Evolutionary conservation across 2,329 filamentous ascomycete species (phyloP).

Genomic region (Rhynchosporium graminicola): DNA sequence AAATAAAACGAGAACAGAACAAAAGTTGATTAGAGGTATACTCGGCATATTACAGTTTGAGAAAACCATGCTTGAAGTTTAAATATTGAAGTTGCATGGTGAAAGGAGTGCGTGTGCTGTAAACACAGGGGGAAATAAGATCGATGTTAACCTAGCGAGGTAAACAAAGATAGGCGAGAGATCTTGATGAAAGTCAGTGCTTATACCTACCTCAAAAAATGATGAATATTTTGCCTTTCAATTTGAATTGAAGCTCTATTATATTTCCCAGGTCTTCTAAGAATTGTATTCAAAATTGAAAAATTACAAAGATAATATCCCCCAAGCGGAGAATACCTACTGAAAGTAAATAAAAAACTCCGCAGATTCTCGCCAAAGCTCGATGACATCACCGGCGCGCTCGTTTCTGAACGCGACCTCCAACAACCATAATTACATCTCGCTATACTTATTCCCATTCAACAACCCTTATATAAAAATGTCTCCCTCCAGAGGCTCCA

Average conservation of each 20-base stretch:
- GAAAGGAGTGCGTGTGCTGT: neutral
- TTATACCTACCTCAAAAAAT: neutral
- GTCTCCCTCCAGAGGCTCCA: constrained; percentile 28
- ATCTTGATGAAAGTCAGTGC: neutral
- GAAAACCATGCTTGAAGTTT: too few species aligned
- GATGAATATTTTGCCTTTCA: neutral
- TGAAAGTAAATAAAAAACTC: neutral
- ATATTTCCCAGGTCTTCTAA: neutral
- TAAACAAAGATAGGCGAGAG: constrained; percentile 11
- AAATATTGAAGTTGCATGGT: neutral
- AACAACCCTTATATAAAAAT: constrained; percentile 13
- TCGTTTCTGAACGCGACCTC: neutral
- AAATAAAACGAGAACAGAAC: neutral
- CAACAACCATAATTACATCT: neutral
- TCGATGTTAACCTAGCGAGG: neutral
- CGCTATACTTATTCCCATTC: neutral
- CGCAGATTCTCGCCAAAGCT: neutral
- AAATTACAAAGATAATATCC: neutral
- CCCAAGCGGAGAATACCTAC: neutral
- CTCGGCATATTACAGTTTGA: too few species aligned
- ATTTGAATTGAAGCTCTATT: neutral
- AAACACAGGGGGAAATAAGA: neutral
- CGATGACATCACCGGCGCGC: constrained; percentile 9
- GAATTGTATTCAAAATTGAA: neutral
- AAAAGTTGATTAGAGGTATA: too few species aligned